A percentile compares a stretch with the other conserved stretches of the same genome.
These are phyloP conservation scores for Aspergillus biplanus DNA, from an alignment of 495 filamentous ascomycete species.

Conservation along the genomic window DNA sequence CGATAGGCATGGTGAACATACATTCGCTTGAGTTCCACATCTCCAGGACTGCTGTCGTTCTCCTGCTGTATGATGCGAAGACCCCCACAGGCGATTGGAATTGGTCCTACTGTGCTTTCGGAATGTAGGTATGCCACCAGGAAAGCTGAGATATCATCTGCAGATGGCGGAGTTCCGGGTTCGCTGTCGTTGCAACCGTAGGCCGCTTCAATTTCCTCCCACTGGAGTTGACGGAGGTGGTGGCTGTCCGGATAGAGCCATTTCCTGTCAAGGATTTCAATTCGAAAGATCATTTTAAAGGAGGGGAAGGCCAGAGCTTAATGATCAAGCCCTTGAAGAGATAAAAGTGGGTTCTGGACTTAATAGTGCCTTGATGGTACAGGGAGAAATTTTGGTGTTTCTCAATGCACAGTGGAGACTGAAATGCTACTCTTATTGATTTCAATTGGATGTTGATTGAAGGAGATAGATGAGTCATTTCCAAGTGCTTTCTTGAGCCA, in stretches of 20 bases:
- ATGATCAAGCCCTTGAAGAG: no score
- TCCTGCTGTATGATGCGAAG: background rate
- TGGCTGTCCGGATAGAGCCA: background rate
- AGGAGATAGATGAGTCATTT: no score
- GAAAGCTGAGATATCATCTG: background rate
- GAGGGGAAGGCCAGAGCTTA: no score
- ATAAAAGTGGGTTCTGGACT: no score
- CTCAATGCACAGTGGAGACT: no score
- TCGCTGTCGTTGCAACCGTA: background rate
- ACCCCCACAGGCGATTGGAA: constrained; percentile 1
- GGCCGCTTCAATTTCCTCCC: background rate
- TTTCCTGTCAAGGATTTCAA: background rate
- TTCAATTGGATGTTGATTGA: no score
- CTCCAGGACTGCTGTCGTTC: background rate
- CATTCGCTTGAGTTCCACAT: constrained; percentile 1
- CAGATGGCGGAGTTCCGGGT: background rate
- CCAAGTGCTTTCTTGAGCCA: no score
- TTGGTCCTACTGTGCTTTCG: no score
- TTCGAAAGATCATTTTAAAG: no score
- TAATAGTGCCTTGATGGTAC: no score
- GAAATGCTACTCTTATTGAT: no score
- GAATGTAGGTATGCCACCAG: background rate
- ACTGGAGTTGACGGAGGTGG: background rate
- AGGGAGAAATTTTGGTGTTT: no score
- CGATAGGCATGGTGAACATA: background rate